Conservation (phyloP, 306 rosid species). For the Corylus avellana region DNA sequence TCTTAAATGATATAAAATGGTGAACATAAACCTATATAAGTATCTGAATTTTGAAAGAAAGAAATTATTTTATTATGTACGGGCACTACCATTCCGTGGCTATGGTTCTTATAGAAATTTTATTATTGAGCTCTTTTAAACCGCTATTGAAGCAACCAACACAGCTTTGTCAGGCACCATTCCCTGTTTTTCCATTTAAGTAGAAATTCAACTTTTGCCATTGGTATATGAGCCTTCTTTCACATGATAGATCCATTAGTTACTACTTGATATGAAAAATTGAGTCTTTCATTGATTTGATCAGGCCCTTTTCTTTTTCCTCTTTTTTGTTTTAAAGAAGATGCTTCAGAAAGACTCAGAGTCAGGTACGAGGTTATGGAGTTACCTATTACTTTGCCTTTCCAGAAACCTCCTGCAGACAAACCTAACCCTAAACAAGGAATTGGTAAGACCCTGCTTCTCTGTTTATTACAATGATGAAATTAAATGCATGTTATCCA, state of each 20-base stretch:
- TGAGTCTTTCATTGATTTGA: conserved; percentile 2
- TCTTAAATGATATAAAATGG: no score
- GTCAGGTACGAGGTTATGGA: conserved; percentile 88
- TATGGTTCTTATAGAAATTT: no score
- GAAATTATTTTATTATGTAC: no score
- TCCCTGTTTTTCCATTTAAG: not conserved
- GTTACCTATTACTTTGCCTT: conserved; percentile 80
- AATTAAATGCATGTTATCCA: not conserved
- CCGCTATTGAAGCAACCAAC: no score
- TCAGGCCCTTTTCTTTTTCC: not conserved
- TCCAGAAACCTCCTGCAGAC: conserved; percentile 90
- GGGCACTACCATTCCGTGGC: no score
- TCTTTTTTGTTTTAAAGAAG: conserved; percentile 31
- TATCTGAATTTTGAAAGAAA: no score
- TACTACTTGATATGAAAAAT: not conserved
- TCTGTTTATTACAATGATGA: not conserved
- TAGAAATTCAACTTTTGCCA: not conserved
- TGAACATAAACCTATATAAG: no score
- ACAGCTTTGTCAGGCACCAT: no score
- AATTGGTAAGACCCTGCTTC: conserved; percentile 63
- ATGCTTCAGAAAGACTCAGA: conserved; percentile 75
- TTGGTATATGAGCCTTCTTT: not conserved
- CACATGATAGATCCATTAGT: not conserved
- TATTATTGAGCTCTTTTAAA: no score
- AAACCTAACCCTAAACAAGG: conserved; percentile 99